These are phyloP conservation scores for Casuarina equisetifolia DNA, from an alignment of 306 rosid species.

Conservation along the genomic window DNA sequence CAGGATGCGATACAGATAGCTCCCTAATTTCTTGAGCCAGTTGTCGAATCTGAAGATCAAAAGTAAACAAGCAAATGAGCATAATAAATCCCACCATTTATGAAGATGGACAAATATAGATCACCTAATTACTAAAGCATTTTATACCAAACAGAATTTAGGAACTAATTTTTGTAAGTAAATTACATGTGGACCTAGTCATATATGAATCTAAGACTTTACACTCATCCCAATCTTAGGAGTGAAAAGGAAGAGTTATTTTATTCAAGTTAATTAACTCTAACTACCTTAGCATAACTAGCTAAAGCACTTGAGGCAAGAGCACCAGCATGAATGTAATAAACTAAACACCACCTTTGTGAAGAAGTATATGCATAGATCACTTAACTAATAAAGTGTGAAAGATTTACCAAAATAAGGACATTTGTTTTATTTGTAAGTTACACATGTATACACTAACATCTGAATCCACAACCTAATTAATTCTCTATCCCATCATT, in stretches of 20 bases:
- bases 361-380: too few relatives aligned
- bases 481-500: too few relatives aligned
- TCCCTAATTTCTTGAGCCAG: conserved; percentile 77
- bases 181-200: background rate
- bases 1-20: conserved; percentile 60
- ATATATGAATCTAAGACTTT: background rate
- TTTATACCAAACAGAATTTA: background rate
- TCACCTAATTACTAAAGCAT: background rate
- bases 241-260: background rate
- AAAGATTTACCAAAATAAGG: too few relatives aligned
- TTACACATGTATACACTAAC: too few relatives aligned
- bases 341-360: too few relatives aligned
- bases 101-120: background rate
- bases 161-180: background rate
- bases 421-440: too few relatives aligned
- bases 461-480: too few relatives aligned
- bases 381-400: too few relatives aligned
- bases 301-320: too few relatives aligned
- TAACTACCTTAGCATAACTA: too few relatives aligned
- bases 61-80: background rate
- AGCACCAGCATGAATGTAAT: too few relatives aligned
- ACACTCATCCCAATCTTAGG: background rate
- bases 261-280: background rate
- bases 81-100: background rate
- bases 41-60: conserved; percentile 60